Base-by-base conservation (phyloP, 148 eudicot genomes). In the Hydrangea macrophylla region DNA sequence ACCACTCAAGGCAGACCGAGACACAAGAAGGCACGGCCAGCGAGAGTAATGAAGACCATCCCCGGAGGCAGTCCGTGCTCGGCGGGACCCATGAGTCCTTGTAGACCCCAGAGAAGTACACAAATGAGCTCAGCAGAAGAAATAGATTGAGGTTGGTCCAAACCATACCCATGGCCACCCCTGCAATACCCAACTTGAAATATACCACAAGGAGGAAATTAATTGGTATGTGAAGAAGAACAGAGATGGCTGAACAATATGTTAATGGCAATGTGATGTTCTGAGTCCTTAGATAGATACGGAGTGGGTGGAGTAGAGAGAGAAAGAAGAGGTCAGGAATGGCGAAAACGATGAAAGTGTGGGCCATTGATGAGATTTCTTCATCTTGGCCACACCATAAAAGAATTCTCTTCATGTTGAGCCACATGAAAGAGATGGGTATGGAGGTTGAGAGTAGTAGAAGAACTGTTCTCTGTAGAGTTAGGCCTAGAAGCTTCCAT, bases 1-100 rank as follows among this genome's bases (percentile, higher is more conserved):
- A 90, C 96, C 96, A 90, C 32, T 90, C 96, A 0, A 90, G 70
- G 45, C 96, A 90, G 0, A 87, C 92, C 0, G 96, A 83, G 1
- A 88, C 69, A 32, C 96, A 87, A 0, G 72, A 80, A 17, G 92
- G 96, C 1, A 87, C 61, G 0, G 92, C 82, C 0, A 90, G 73
- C 0, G 75, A 65, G 7, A 87, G 78, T 22, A 90, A 58, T 1
- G 85, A 61, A 0, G 84, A 78, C 92, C 92, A 90, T 5, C 92
- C 92, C 20, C 75, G 57, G 0, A 90, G 15, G 20, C 92, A 90
- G 12, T 90, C 92, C 55, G 71, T 56, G 53, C 83, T 75, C 0
- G 86, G 90, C 0, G 81, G 4, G 0, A 85, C 82, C 96, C 96
- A 90, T 0, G 92, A 80, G 6, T 78, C 82, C 22, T 73, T 69